phyloP scores from a whole-genome alignment of 106 monocot genomes.

The Iris macrosiphon region DNA sequence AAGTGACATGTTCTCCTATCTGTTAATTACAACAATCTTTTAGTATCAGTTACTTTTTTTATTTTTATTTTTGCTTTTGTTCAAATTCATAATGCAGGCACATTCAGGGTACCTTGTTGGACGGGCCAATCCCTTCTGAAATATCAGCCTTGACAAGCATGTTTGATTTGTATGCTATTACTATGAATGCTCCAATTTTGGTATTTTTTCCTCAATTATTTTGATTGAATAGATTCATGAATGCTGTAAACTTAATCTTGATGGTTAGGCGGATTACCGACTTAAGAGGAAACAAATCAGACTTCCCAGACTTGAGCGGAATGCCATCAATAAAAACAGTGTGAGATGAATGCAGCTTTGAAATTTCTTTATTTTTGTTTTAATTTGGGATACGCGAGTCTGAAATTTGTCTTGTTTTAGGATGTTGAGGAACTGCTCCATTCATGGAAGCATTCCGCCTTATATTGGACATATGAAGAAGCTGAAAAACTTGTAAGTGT shows the following conservation, averaged over 20 bases:
- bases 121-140: constrained; percentile 63
- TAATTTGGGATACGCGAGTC: background rate
- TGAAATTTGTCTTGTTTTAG: constrained; percentile 18
- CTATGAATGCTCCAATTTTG: background rate
- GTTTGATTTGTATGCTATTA: constrained; percentile 50
- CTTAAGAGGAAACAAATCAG: constrained; percentile 48
- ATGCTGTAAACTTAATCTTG: background rate
- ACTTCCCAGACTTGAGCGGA: constrained; percentile 46
- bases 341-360: constrained; percentile 29
- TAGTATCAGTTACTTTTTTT: background rate
- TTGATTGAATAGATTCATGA: background rate
- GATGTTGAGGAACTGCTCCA: constrained; percentile 74
- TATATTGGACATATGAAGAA: constrained; percentile 44
- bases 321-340: constrained; percentile 42
- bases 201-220: background rate
- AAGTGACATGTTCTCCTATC: constrained; percentile 4
- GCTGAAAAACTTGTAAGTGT: constrained; percentile 44
- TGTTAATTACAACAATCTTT: background rate
- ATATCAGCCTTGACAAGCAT: constrained; percentile 54
- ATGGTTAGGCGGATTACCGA: constrained; percentile 68
- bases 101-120: constrained; percentile 49
- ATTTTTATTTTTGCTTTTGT: background rate
- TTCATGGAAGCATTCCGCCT: constrained; percentile 47
- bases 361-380: background rate
- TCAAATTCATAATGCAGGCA: constrained; percentile 30